phyloP scores from a whole-genome alignment of 148 eudicot genomes.

The Oxyria digyna region DNA sequence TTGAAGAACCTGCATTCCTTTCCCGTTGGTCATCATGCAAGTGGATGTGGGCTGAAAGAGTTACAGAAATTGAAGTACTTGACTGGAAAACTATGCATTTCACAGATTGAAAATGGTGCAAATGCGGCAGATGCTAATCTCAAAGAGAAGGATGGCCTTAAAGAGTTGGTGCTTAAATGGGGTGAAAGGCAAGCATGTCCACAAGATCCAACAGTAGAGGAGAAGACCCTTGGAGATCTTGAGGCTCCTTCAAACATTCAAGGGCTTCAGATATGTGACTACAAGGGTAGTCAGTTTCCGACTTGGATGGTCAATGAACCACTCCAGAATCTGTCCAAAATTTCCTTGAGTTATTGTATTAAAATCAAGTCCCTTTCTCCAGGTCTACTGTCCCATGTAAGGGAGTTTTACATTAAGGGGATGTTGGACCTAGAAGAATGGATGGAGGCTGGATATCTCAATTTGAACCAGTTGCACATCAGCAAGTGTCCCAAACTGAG shows the following conservation, averaged over 20 bases:
- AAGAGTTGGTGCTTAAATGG: not conserved
- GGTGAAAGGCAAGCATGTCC: not conserved
- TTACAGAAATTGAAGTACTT: not conserved
- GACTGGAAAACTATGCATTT: not conserved
- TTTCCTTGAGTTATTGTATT: conserved; percentile 14
- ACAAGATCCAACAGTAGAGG: conserved; percentile 9
- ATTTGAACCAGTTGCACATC: not conserved
- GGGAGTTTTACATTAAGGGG: conserved; percentile 17
- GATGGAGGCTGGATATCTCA: not conserved
- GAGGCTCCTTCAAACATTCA: conserved; percentile 14
- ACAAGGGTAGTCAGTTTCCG: conserved; percentile 14
- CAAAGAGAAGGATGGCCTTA: not conserved
- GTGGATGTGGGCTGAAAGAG: not conserved
- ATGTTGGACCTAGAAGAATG: conserved; percentile 15
- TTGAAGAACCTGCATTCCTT: not conserved
- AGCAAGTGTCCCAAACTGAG: conserved; percentile 20
- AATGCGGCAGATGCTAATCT: not conserved
- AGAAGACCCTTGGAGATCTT: conserved; percentile 18
- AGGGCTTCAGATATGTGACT: conserved; percentile 13
- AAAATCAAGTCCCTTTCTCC: conserved; percentile 16
- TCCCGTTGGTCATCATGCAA: not conserved
- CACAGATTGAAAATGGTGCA: not conserved
- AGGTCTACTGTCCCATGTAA: conserved; percentile 10
- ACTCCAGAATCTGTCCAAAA: not conserved
- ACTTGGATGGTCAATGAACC: not conserved